A percentile compares a stretch with the other conserved stretches of the same genome.
These are phyloP conservation scores for Lentinula guzmanii DNA, from an alignment of 768 basidiomycete genomes.

Conservation along the genomic window DNA sequence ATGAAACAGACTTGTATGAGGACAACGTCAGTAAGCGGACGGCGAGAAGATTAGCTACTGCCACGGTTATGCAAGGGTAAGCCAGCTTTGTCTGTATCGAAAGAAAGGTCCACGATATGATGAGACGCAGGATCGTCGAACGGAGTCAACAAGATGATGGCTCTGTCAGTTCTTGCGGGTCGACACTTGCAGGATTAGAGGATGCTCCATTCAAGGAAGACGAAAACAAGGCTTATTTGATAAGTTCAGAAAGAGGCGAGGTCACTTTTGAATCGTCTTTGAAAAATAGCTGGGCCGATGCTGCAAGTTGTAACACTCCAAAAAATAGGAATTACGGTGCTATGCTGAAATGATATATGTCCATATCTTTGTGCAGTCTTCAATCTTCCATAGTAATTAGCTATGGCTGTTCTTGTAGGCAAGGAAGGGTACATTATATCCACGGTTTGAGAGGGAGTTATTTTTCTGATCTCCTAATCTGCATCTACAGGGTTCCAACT, in stretches of 20 bases:
- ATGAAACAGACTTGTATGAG: conserved; percentile 88
- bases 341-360: not conserved
- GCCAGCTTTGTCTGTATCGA: conserved; percentile 9
- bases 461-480: conserved; percentile 19
- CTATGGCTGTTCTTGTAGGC: too few relatives aligned
- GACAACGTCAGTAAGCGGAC: conserved; percentile 77
- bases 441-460: too few relatives aligned
- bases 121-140: not conserved
- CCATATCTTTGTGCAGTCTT: not conserved
- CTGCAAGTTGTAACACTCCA: not conserved
- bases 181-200: not conserved
- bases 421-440: too few relatives aligned
- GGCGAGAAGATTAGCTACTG: conserved; percentile 66
- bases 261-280: not conserved
- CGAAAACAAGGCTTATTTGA: not conserved
- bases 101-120: not conserved
- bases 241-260: not conserved
- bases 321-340: not conserved
- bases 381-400: too few relatives aligned
- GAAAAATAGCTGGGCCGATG: not conserved
- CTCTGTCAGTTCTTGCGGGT: not conserved
- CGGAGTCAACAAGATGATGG: not conserved
- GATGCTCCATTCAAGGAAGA: not conserved
- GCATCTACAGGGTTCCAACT: conserved; percentile 82
- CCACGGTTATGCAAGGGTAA: conserved; percentile 75